These are phyloP conservation scores for Lichtheimia corymbifera DNA, from an alignment of 371 early-diverging fungal genomes.

Conservation along the genomic window DNA sequence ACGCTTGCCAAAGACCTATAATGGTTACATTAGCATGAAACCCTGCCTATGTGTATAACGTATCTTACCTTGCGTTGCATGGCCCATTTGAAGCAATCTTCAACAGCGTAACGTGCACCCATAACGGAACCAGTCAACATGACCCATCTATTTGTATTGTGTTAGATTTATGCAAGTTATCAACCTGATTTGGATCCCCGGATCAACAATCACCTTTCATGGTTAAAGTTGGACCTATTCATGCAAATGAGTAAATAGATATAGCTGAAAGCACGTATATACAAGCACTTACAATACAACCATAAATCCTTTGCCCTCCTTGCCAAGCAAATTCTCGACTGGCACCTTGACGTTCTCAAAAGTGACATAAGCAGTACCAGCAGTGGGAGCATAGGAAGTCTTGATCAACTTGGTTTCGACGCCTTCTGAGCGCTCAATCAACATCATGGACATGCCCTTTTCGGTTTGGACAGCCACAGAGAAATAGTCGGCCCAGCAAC, in stretches of 20 bases:
- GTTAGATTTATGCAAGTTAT: neutral
- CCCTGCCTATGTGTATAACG: no score
- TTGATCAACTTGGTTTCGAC: constrained; percentile 61
- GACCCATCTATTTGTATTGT: constrained; percentile 11
- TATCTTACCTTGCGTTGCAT: constrained; percentile 45
- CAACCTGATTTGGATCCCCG: neutral
- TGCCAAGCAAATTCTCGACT: constrained; percentile 68
- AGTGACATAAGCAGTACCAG: constrained; percentile 55
- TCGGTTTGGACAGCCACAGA: constrained; percentile 67
- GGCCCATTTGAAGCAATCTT: constrained; percentile 45
- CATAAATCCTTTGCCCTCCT: constrained; percentile 71
- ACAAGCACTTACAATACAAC: constrained; percentile 31
- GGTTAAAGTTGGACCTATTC: constrained; percentile 19
- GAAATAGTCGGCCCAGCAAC: constrained; percentile 58
- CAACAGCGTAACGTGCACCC: constrained; percentile 20
- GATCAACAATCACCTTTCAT: constrained; percentile 3
- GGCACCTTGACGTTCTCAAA: constrained; percentile 72
- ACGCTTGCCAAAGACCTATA: constrained; percentile 73
- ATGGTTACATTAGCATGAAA: no score
- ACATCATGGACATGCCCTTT: constrained; percentile 62
- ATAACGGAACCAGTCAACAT: constrained; percentile 24
- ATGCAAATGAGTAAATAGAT: neutral
- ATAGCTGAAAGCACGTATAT: no score
- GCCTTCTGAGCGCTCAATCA: constrained; percentile 61
- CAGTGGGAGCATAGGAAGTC: constrained; percentile 58